Evolutionary conservation across 805 yeast species (phyloP), one percentile per base, ranked within the genome.

Genomic region (Metahyphopichia silvanorum): DNA sequence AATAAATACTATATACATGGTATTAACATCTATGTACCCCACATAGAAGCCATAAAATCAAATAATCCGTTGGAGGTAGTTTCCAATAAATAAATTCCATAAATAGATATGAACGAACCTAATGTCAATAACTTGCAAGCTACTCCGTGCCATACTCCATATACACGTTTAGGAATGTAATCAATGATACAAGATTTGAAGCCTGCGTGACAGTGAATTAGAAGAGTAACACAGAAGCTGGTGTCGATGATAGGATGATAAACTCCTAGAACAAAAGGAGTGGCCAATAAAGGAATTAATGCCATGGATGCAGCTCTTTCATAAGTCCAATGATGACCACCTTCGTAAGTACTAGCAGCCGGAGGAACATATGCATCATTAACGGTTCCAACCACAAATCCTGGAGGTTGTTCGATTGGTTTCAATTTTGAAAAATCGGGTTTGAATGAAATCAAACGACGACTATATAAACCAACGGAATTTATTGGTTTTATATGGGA

Each of bases 311-410:
- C 63, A 4, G 76, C 50, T 46, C 86, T 77, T 69, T 91, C 98
- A 48, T 81, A 79, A n/a, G 85, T 68, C 98, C 98, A 91, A 68
- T 89, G 98, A 57, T 77, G 74, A 16, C 94, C 84, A 29, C 98
- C 97, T 51, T 87, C 89, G 31, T 69, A 52, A 43, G 70, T 76
- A 50, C 75, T 69, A 4, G 79, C 56, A 25, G 69, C 59, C 24
- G 97, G 97, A 11, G 77, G 65, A 21, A 66, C 63, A 49, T 72
- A 83, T 11, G 98, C 88, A 41, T 93, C 98, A 60, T 91, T 93
- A 30, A 89, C 95, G 5, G 89, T 79, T n/a, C 97, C 98, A 29
- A 81, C 81, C 36, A 91, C 81, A 56, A 83, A 72, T 23, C 97
- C 98, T 27, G 97, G 86, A 21, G 94, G 91, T 62, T 86, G 94